Percentiles rank a stretch among this genome's conserved stretches.
Conservation (phyloP, 2,329 filamentous ascomycete genomes). For the Cladobotryum mycophilum region DNA sequence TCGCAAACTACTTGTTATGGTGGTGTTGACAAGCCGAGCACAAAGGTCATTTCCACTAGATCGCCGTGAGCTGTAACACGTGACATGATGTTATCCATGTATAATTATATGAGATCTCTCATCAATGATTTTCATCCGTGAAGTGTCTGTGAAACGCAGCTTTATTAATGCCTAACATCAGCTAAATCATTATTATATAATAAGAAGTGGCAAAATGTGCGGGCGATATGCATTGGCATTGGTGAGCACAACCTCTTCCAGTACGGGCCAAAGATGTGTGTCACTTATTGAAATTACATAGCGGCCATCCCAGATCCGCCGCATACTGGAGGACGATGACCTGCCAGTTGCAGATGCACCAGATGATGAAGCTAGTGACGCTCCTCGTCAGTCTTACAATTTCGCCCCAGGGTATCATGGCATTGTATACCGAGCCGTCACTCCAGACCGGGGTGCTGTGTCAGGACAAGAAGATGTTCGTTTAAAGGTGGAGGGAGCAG, state of each 20-base stretch:
- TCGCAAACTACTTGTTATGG: too few relatives aligned
- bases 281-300: constrained; percentile 29
- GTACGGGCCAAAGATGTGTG: background rate
- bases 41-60: too few relatives aligned
- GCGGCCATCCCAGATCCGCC: constrained; percentile 71
- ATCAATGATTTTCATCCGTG: too few relatives aligned
- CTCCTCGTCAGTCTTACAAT: constrained; percentile 74
- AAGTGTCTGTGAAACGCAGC: too few relatives aligned
- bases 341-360: constrained; percentile 69
- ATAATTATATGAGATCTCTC: too few relatives aligned
- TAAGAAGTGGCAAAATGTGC: constrained; percentile 23
- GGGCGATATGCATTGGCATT: constrained; percentile 31
- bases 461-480: constrained; percentile 20
- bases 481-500: constrained; percentile 6
- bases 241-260: constrained; percentile 19
- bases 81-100: too few relatives aligned
- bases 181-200: background rate
- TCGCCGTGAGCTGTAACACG: too few relatives aligned
- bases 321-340: constrained; percentile 64
- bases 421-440: constrained; percentile 75
- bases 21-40: too few relatives aligned
- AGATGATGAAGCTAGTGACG: constrained; percentile 56
- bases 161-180: background rate
- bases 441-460: constrained; percentile 53
- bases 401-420: constrained; percentile 86